Percentiles rank a stretch among this genome's conserved stretches.
phyloP scores from a whole-genome alignment of 495 filamentous ascomycete species.

The Hypoxylon trugodes region DNA sequence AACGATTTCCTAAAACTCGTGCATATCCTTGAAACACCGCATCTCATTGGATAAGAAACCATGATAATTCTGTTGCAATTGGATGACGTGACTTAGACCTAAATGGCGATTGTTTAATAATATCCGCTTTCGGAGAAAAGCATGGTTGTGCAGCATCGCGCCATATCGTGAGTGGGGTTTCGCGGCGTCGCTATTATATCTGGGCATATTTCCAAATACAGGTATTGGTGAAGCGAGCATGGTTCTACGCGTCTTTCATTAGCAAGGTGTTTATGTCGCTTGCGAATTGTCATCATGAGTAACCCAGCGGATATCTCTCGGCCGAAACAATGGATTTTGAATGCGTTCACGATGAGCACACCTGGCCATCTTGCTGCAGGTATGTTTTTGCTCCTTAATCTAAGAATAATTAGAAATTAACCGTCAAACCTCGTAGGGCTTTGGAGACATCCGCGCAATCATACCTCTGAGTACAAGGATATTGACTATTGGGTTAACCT shows the following conservation, averaged over 20 bases:
- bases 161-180: neutral
- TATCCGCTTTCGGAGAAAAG: constrained; percentile 1
- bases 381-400: neutral
- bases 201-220: too few species aligned
- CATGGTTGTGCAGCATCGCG: neutral
- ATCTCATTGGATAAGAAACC: constrained; percentile 6
- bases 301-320: neutral
- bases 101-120: neutral
- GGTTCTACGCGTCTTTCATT: neutral
- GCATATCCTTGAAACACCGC: neutral
- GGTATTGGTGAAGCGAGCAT: neutral
- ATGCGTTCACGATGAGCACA: constrained; percentile 6
- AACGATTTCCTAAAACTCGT: constrained; percentile 5
- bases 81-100: constrained; percentile 3
- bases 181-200: too few species aligned
- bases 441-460: constrained; percentile 7
- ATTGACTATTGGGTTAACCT: constrained; percentile 3
- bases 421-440: neutral
- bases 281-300: neutral
- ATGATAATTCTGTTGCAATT: constrained; percentile 8
- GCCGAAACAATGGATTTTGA: neutral
- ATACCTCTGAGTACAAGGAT: constrained; percentile 2
- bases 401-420: neutral
- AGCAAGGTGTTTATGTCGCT: neutral
- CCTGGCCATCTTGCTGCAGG: constrained; percentile 7